Conservation (phyloP, 75 land plant genomes). For the Azolla pinnata region DNA sequence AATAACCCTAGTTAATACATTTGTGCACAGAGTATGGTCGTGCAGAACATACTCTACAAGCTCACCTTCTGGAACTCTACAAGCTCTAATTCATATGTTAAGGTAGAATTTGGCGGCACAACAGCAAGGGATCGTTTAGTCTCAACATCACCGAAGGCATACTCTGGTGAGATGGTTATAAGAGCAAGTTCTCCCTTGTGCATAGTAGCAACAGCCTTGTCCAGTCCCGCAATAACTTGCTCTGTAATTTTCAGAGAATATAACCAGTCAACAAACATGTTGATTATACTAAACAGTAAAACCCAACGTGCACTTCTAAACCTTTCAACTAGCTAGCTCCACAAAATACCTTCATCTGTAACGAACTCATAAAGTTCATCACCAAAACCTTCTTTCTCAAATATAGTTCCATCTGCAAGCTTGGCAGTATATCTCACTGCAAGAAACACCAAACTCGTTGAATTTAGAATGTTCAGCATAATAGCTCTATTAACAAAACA, state of each 20-base stretch:
- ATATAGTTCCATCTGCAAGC: constrained; percentile 65
- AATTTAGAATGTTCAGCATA: no score
- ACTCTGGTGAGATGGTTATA: constrained; percentile 50
- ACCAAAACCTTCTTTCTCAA: constrained; percentile 52
- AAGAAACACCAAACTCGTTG: not conserved
- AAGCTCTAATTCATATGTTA: constrained; percentile 62
- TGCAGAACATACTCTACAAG: constrained; percentile 9
- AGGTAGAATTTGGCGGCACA: constrained; percentile 50
- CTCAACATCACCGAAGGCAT: constrained; percentile 47
- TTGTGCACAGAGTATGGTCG: not conserved
- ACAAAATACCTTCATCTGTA: constrained; percentile 53
- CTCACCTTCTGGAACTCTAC: constrained; percentile 55
- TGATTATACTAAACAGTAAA: no score
- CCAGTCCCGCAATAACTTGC: constrained; percentile 58
- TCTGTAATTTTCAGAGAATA: constrained; percentile 22
- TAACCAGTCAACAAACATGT: no score
- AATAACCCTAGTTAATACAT: not conserved
- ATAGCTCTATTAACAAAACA: no score
- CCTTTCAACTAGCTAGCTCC: no score
- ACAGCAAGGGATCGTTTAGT: constrained; percentile 31
- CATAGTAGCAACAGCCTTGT: constrained; percentile 61
- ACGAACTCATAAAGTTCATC: constrained; percentile 39
- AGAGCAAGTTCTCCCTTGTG: constrained; percentile 57
- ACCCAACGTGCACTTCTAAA: no score
- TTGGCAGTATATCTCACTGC: constrained; percentile 48